Base-by-base conservation (phyloP, 1,284 basidiomycete genomes). In the Inonotus hispidus region DNA sequence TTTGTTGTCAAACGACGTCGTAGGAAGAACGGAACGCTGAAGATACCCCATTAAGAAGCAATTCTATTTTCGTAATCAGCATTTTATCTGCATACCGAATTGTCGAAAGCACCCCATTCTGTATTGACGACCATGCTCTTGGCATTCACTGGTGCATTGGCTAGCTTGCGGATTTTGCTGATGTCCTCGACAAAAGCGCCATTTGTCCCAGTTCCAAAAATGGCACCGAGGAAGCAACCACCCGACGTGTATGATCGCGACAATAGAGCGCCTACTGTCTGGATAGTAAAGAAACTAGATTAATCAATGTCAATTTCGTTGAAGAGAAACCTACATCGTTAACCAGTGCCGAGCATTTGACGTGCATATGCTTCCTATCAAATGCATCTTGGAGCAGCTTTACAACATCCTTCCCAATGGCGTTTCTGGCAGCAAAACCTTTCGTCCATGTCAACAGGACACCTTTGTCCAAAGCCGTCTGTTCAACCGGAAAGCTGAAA, bases 131-230 rank as follows among this genome's bases (percentile, higher is more conserved):
- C 84, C 96, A 99, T 99, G 67, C 82, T 77, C 29, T 88, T 85
- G 19, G 88, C 90, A 60, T 79, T 75, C 25, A 79, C 75, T 52
- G 79, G 81, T 3, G 80, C 78, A 63, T 88, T 84, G 19, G 82
- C 83, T 3, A 95, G 78, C 74, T 98, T 98, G 53, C 80, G 86
- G 70, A 98, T 88, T 61, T 92, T 94, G 58, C 83, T 75, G 4
- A 95, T 80, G 67, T 90, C 81, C 73, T 98, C 96, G 50, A 99
- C 84, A 75, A 95, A 98, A 10, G 96, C 97, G 49, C 96, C 96
- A 72, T 99, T 99, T 6, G 97, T 99, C 10, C 96, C 97, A 0
- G 97, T 99, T 27, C 96, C 96, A 70, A 98, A 98, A 70, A 98
- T 99, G 65, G 43, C 56, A 65, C 93, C 96, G 38, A 95, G 82